Conservation (phyloP, 2,329 filamentous ascomycete species). For the Penicillium sp. region DNA sequence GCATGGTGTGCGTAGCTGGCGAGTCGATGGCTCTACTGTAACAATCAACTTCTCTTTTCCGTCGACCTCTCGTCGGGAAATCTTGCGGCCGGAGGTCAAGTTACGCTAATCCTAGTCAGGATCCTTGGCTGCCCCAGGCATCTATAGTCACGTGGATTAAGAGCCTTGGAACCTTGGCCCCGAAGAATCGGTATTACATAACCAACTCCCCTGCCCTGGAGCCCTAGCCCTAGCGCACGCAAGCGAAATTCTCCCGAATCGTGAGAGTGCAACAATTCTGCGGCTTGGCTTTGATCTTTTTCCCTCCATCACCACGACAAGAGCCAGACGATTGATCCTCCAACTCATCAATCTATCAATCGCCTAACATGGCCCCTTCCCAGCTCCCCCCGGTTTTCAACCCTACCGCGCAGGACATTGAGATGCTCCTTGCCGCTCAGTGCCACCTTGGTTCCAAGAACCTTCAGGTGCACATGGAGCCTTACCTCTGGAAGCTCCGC, state of each 20-base stretch:
- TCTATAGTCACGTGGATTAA: fast-evolving
- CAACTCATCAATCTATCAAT: constrained; percentile 40
- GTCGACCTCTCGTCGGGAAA: constrained; percentile 24
- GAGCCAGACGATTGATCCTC: constrained; percentile 41
- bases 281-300: constrained; percentile 26
- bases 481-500: constrained; percentile 99
- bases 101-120: constrained; percentile 21
- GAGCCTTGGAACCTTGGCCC: background rate
- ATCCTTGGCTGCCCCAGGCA: background rate
- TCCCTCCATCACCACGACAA: constrained; percentile 34
- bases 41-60: constrained; percentile 15
- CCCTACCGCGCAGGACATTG: constrained; percentile 95
- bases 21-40: constrained; percentile 6
- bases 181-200: background rate
- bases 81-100: constrained; percentile 20
- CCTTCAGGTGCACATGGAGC: constrained; percentile 98
- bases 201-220: background rate
- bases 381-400: constrained; percentile 95
- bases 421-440: constrained; percentile 97
- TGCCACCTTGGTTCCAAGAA: constrained; percentile 97
- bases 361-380: constrained; percentile 80
- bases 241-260: constrained; percentile 32
- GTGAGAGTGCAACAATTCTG: constrained; percentile 23
- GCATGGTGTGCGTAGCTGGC: constrained; percentile 45
- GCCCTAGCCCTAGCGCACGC: constrained; percentile 34